Evolutionary conservation across 129 eudicot genomes (phyloP).

Genomic region (Daucus carota): DH1_v3.0 NC_030385.2:7913001-7913500

Average conservation of each 20-base stretch:
- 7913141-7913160: neutral
- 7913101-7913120: neutral
- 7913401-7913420: neutral
- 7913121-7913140: slow-evolving; percentile 16
- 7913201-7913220: neutral
- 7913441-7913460: neutral
- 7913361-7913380: neutral
- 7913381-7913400: neutral
- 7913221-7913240: neutral
- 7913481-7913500: neutral
- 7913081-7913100: slow-evolving; percentile 2
- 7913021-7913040: slow-evolving; percentile 6
- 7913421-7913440: neutral
- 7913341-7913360: neutral
- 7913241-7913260: neutral
- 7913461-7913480: neutral
- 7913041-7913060: slow-evolving; percentile 7
- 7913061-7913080: slow-evolving; percentile 2
- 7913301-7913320: neutral
- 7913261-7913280: neutral
- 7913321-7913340: neutral
- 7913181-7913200: neutral
- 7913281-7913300: neutral
- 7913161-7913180: neutral
- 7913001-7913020: slow-evolving; percentile 12